Percentiles rank a stretch among this genome's conserved stretches.
These are phyloP conservation scores for Begonia peltatifolia DNA, from an alignment of 306 rosid genomes.

Conservation along the genomic window DNA sequence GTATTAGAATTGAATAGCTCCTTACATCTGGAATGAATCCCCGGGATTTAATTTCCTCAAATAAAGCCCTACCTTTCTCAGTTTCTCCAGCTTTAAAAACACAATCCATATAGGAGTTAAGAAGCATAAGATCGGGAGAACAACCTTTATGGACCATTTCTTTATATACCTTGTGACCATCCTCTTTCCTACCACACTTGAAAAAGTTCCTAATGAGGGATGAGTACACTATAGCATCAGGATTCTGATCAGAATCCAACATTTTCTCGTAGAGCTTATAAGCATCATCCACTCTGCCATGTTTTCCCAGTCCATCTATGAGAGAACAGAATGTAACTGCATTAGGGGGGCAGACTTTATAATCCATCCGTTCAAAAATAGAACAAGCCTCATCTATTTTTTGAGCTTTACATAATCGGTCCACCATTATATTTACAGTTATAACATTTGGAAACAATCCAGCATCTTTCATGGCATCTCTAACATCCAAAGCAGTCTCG, in stretches of 20 bases:
- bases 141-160: conserved; percentile 64
- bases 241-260: conserved; percentile 58
- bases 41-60: conserved; percentile 57
- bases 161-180: conserved; percentile 88
- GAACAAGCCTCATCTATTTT: conserved; percentile 77
- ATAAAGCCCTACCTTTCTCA: conserved; percentile 72
- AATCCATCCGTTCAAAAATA: conserved; percentile 69
- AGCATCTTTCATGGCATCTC: conserved; percentile 63
- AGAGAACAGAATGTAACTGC: conserved; percentile 71
- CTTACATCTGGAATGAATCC: conserved; percentile 58
- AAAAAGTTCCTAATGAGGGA: conserved; percentile 76
- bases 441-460: conserved; percentile 79
- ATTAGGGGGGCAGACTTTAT: conserved; percentile 61
- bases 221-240: conserved; percentile 59
- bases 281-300: conserved; percentile 70
- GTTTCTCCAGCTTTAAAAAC: conserved; percentile 74
- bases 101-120: conserved; percentile 90
- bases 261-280: conserved; percentile 82
- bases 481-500: conserved; percentile 44
- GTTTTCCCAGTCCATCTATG: conserved; percentile 83
- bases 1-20: conserved; percentile 82
- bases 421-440: conserved; percentile 88
- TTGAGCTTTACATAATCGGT: conserved; percentile 72
- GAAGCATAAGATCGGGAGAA: conserved; percentile 70
- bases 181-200: conserved; percentile 77